Evolutionary conservation across 1,139 yeast species (phyloP), one percentile per base, ranked within the genome.

Genomic region (Geotrichum cucujoidarum): DNA sequence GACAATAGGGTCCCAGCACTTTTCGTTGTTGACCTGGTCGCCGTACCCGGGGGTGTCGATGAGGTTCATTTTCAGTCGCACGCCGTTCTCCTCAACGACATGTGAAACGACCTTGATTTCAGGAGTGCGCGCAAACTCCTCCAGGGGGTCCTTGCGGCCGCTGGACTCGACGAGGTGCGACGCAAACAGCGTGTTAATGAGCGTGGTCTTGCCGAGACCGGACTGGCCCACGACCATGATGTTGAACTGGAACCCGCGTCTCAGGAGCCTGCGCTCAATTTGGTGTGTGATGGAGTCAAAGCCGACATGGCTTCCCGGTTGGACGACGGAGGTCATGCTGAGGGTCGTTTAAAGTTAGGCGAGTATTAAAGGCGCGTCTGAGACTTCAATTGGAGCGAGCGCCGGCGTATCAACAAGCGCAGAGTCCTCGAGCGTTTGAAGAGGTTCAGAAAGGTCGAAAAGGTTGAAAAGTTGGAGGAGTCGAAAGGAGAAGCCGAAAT

Each of bases 41-140:
- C 96, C 97, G 72, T 88, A 92, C 7, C 98, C 98, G 11, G 97
- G 97, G 7, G 97, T 92, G 65, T 92, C 98, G 64, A 92, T 86
- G 51, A 90, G 81, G 60, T 88, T 90, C 56, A 92, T 72, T 61
- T 84, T 83, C 65, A 92, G 78, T 52, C 83, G 80, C 52, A 92
- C 98, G 57, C 85, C 86, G 65, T 88, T 90, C 69, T 92, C 98
- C 52, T 80, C 68, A 56, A 90, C 58, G 38, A 74, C 69, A 61
- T 87, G 95, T 30, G 81, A 70, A 36, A 82, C 76, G 30, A 84
- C 83, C 60, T 83, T 78, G 65, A 92, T 85, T 64, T 90, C 97
- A 4, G 95, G 81, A 41, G 98, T 92, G 61, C 86, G 83, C 53
- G 85, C 84, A 56, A 84, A 77, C 31, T 95, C 94, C 57, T 83